Base-by-base conservation (phyloP, 75 land plant species). In the Larix kaempferi region DNA sequence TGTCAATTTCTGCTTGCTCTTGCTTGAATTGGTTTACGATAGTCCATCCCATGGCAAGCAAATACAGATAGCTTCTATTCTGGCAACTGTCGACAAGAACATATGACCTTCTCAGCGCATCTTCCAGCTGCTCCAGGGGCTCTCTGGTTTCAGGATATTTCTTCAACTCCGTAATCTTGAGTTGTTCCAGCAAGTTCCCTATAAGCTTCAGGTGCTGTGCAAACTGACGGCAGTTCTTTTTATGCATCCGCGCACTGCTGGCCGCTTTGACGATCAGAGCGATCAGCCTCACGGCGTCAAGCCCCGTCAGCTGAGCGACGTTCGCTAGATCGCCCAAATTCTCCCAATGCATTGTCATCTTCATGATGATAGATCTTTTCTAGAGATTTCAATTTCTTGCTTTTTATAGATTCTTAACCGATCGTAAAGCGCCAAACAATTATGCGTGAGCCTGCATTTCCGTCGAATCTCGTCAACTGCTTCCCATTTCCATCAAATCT, bases 31-130 rank as follows among this genome's bases (percentile, higher is more conserved):
- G 92, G 66, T 81, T 88, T 21, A 94, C 97, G 56, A 92, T 90
- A 80, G 82, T 88, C 99, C 99, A 96, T 1, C 99, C 99, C 98
- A 96, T 91, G 17, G 98, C 99, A 14, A 96, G 79, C 59, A 96
- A 74, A 72, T 96, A 96, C 23, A 96, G 81, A 80, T 89, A 96
- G 82, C 99, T 96, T 74, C 91, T 77, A 67, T 92, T 91, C 78
- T 91, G 88, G 83, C 98, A 94, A 76, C 95, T 94, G 56, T 91
- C 84, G 52, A 96, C 93, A 62, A 96, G 82, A 57, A 90, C 71
- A 59, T 86, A 89, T 21, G 91, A 79, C 86, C 89, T 90, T 56
- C 93, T 84, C 22, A 96, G 84, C 15, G 98, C 89, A 65, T 94
- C 95, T 84, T 96, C 99, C 19, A 96, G 88, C 83, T 82, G 90